Evolutionary conservation across 2,329 filamentous ascomycete species (phyloP).

Genomic region (Colletotrichum sp.): DNA sequence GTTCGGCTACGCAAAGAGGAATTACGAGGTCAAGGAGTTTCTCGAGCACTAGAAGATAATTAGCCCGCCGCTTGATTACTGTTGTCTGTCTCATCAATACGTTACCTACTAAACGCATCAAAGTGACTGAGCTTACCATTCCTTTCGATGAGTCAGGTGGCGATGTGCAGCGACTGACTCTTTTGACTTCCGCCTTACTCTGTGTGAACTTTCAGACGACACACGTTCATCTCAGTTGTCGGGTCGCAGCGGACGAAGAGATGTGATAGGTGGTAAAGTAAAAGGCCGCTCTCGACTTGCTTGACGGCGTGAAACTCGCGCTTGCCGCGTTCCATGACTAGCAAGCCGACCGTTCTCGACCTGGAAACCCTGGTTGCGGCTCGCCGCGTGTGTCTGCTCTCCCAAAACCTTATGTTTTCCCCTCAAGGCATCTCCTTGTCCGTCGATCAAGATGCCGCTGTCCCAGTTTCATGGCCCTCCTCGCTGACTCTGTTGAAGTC

Average conservation of each 20-base stretch:
- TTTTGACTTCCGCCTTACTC: neutral
- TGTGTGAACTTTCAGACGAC: neutral
- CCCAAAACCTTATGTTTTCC: neutral
- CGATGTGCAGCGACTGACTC: neutral
- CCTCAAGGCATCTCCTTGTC: neutral
- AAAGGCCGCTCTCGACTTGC: neutral
- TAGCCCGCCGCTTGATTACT: neutral
- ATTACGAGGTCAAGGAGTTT: constrained; percentile 27
- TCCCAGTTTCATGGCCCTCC: neutral
- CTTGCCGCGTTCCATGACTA: neutral
- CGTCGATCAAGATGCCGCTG: neutral
- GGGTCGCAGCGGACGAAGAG: neutral
- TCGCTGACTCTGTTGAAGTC: neutral
- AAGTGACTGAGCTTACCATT: neutral
- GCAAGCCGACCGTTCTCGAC: neutral
- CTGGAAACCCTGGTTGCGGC: neutral
- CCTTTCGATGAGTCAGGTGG: neutral
- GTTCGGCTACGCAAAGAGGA: constrained; percentile 26
- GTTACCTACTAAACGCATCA: neutral
- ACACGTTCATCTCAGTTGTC: neutral
- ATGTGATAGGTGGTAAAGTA: neutral
- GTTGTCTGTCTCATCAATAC: neutral
- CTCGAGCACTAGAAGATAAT: neutral
- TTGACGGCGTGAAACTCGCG: neutral
- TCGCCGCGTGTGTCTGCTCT: neutral